These are phyloP conservation scores for Botryobasidium botryosum DNA, from an alignment of 768 basidiomycete species.

Conservation along the genomic window DNA sequence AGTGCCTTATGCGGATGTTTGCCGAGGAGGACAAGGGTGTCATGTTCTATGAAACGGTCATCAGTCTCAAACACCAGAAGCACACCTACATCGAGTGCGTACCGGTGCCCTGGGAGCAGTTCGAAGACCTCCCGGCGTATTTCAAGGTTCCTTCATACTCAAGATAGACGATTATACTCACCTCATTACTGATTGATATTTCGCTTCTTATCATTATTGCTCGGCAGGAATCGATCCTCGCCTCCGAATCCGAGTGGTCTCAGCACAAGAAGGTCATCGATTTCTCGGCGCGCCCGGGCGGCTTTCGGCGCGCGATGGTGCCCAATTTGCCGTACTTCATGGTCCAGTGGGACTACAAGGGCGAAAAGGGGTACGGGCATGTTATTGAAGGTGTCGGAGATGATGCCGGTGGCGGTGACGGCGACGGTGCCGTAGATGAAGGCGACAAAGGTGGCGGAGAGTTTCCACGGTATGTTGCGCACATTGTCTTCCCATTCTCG, in stretches of 20 bases:
- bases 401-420: conserved; percentile 40
- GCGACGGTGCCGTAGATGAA: conserved; percentile 53
- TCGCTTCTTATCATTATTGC: not conserved
- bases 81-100: conserved; percentile 92
- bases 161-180: too few relatives aligned
- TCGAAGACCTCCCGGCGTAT: conserved; percentile 77
- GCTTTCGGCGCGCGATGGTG: conserved; percentile 89
- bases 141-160: conserved; percentile 77
- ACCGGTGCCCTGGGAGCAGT: conserved; percentile 78
- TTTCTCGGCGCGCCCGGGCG: conserved; percentile 76
- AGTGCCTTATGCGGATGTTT: conserved; percentile 91
- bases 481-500: too few relatives aligned
- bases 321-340: conserved; percentile 96
- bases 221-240: conserved; percentile 72
- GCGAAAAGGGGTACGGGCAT: conserved; percentile 95
- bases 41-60: conserved; percentile 87
- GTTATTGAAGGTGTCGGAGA: conserved; percentile 85
- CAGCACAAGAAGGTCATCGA: conserved; percentile 96
- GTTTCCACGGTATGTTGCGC: conserved; percentile 74
- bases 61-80: conserved; percentile 69
- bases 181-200: not conserved
- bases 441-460: conserved; percentile 84
- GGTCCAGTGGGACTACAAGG: conserved; percentile 96
- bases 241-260: conserved; percentile 94
- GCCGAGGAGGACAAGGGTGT: conserved; percentile 87